phyloP scores from a whole-genome alignment of 768 basidiomycete species.

The Trametes punicea region DNA sequence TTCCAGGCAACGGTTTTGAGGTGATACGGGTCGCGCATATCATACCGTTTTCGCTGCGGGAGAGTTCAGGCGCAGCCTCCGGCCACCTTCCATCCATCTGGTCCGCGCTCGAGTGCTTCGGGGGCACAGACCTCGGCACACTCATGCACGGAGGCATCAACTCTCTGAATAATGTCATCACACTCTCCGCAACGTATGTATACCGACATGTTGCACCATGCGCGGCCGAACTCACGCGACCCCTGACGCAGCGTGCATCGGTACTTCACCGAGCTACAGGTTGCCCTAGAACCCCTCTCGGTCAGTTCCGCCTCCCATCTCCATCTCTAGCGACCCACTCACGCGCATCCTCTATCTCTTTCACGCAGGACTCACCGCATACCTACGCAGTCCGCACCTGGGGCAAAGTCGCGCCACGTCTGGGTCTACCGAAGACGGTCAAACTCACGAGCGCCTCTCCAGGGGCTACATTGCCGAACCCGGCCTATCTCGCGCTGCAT shows the following conservation, averaged over 20 bases:
- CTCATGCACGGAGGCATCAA: conserved; percentile 20
- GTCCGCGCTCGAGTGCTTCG: conserved; percentile 16
- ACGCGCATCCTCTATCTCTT: not conserved
- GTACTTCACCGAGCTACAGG: conserved; percentile 18
- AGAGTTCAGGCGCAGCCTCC: conserved; percentile 5
- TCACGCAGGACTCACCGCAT: not conserved
- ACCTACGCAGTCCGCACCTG: conserved; percentile 15
- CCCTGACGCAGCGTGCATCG: conserved; percentile 2
- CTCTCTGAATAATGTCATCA: conserved; percentile 17
- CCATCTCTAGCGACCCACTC: not conserved
- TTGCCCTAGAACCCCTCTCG: conserved; percentile 11
- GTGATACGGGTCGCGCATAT: conserved; percentile 15
- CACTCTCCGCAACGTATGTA: conserved; percentile 17
- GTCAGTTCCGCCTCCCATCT: not conserved
- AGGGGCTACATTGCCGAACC: conserved; percentile 1
- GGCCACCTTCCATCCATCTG: conserved; percentile 14
- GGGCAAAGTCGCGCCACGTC: conserved; percentile 17
- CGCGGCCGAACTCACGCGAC: not conserved
- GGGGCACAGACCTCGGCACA: conserved; percentile 7
- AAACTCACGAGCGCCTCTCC: conserved; percentile 2
- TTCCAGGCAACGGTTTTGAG: conserved; percentile 3
- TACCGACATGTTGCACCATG: not conserved
- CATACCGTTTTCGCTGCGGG: conserved; percentile 16
- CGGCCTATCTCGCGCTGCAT: conserved; percentile 16
- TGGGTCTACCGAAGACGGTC: conserved; percentile 15